These are phyloP conservation scores for Alternaria ethzedia DNA, from an alignment of 2,329 filamentous ascomycete genomes.

Conservation along the genomic window DNA sequence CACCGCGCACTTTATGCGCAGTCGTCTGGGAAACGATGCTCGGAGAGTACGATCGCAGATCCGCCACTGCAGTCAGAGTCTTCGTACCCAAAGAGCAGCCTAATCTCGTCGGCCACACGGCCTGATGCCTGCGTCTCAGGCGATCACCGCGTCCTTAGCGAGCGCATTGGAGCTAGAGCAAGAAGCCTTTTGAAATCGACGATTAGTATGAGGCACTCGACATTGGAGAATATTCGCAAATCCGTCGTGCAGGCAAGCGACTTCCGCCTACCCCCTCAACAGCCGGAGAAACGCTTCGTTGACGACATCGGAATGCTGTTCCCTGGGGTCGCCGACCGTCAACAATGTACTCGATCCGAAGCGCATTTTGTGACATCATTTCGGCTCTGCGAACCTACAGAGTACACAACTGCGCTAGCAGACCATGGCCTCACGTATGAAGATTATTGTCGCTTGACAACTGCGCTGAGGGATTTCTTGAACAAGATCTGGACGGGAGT, in stretches of 20 bases:
- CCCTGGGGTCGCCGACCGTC: conserved; percentile 29
- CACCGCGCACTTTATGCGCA: not conserved
- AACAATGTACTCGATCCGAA: conserved; percentile 18
- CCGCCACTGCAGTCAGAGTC: not conserved
- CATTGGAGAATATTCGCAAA: not conserved
- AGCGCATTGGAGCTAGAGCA: not conserved
- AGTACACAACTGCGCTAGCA: conserved; percentile 34
- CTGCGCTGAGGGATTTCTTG: conserved; percentile 23
- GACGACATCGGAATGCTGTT: conserved; percentile 35
- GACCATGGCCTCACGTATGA: conserved; percentile 35
- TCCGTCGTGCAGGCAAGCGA: conserved; percentile 14
- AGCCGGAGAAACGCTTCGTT: conserved; percentile 34
- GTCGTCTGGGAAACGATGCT: not conserved
- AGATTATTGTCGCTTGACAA: conserved; percentile 24
- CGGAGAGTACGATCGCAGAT: not conserved
- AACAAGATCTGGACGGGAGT: not conserved
- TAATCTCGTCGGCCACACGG: conserved; percentile 14
- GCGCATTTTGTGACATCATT: conserved; percentile 32
- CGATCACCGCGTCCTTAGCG: not conserved
- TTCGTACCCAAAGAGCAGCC: not conserved
- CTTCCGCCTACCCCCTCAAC: conserved; percentile 22
- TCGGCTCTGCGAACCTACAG: conserved; percentile 32
- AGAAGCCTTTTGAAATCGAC: conserved; percentile 24
- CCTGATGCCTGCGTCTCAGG: conserved; percentile 16
- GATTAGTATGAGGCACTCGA: not conserved